Conservation (phyloP, 805 yeast species). For the Wickerhamomyces mucosus region DNA sequence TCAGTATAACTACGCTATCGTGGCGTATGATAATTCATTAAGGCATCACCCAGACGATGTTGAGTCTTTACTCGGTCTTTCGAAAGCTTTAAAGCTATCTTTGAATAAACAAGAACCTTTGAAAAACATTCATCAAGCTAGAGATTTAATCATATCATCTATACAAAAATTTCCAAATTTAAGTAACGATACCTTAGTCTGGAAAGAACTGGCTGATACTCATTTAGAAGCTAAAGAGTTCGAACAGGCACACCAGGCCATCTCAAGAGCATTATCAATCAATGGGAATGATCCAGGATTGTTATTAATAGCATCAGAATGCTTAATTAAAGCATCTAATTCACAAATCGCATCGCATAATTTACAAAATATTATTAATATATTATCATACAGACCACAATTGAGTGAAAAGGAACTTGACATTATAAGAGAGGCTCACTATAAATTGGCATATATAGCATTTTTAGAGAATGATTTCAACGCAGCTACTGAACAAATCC, state of each 20-base stretch:
- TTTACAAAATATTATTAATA: conserved; percentile 33
- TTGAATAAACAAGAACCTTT: conserved; percentile 4
- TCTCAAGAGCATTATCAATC: conserved; percentile 32
- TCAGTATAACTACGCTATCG: conserved; percentile 10
- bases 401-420: conserved; percentile 29
- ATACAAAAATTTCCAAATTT: conserved; percentile 25
- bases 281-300: conserved; percentile 33
- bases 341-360: conserved; percentile 37
- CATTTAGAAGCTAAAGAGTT: conserved; percentile 36
- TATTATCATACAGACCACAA: conserved; percentile 21
- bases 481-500: conserved; percentile 38
- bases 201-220: conserved; percentile 44
- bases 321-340: conserved; percentile 34
- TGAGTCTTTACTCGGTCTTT: conserved; percentile 11
- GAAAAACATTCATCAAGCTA: conserved; percentile 10
- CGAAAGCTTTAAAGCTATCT: conserved; percentile 8
- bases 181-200: conserved; percentile 28
- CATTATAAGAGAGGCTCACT: conserved; percentile 41
- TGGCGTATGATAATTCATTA: conserved; percentile 15
- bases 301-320: conserved; percentile 41
- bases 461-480: conserved; percentile 41
- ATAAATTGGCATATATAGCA: conserved; percentile 47
- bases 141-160: conserved; percentile 13
- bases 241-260: conserved; percentile 43
- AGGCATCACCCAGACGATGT: conserved; percentile 16